Conservation (phyloP, 75 land plant species). For the Larix kaempferi region DNA sequence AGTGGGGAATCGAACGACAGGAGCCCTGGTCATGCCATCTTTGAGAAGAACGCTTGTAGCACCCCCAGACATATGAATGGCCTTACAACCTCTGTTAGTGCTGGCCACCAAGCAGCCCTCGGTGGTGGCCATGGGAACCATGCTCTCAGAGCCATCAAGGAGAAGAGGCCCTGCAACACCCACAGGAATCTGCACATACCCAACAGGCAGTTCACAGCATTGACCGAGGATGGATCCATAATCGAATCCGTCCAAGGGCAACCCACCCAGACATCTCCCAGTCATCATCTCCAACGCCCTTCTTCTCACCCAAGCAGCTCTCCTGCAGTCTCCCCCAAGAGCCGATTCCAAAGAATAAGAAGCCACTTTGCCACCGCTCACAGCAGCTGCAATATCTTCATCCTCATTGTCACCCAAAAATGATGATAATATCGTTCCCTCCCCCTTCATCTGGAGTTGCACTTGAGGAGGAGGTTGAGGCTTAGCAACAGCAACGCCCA, state of each 20-base stretch:
- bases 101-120: constrained; percentile 85
- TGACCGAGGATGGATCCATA: constrained; percentile 64
- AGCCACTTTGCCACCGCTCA: constrained; percentile 36
- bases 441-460: constrained; percentile 9
- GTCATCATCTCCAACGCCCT: constrained; percentile 49
- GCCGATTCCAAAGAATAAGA: constrained; percentile 64
- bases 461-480: neutral
- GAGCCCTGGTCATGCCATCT: constrained; percentile 82
- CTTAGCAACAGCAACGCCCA: neutral
- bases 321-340: constrained; percentile 60
- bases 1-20: constrained; percentile 56
- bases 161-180: constrained; percentile 73
- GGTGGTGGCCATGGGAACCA: constrained; percentile 84
- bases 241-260: constrained; percentile 67
- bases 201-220: constrained; percentile 85
- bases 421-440: too few relatives aligned
- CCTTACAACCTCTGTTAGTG: constrained; percentile 83
- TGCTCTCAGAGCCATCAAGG: constrained; percentile 55
- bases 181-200: constrained; percentile 74
- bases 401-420: constrained; percentile 34
- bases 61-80: constrained; percentile 60
- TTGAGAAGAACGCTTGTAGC: constrained; percentile 45
- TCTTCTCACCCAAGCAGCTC: constrained; percentile 57
- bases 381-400: constrained; percentile 49
- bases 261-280: constrained; percentile 47